phyloP scores from a whole-genome alignment of 495 filamentous ascomycete species.

The Neurospora discreta region DNA sequence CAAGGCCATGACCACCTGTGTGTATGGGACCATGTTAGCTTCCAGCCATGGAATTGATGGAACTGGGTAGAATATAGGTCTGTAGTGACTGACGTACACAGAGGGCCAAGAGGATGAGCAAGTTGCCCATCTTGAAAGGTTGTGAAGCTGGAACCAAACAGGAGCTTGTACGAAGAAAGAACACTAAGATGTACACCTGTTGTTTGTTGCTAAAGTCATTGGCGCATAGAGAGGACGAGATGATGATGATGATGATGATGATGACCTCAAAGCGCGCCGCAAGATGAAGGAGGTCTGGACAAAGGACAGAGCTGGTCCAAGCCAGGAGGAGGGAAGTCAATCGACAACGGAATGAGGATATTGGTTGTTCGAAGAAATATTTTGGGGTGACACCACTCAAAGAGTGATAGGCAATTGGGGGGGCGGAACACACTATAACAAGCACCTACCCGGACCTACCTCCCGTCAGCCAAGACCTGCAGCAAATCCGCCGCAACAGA shows the following conservation, averaged over 20 bases:
- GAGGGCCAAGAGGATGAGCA: conserved; percentile 76
- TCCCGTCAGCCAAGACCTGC: neutral
- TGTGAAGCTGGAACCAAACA: neutral
- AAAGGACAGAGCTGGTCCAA: neutral
- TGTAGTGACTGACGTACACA: conserved; percentile 31
- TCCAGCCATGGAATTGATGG: conserved; percentile 4
- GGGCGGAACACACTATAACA: no score
- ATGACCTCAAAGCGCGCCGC: neutral
- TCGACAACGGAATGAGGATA: neutral
- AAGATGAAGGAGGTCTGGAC: neutral
- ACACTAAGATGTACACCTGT: neutral
- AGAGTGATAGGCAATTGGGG: neutral
- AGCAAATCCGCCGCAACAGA: neutral
- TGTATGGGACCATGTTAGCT: conserved; percentile 9
- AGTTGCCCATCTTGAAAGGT: conserved; percentile 50
- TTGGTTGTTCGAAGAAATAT: neutral
- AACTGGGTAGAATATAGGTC: neutral
- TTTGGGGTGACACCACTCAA: neutral
- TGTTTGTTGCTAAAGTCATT: neutral
- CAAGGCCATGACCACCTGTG: conserved; percentile 74
- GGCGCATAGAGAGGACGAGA: neutral
- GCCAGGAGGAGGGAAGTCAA: neutral
- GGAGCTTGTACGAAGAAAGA: neutral
- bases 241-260: neutral
- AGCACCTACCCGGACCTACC: neutral